Evolutionary conservation across 345 rosid species (phyloP), one percentile per base, ranked within the genome.

Genomic region (Viola odorata): DNA sequence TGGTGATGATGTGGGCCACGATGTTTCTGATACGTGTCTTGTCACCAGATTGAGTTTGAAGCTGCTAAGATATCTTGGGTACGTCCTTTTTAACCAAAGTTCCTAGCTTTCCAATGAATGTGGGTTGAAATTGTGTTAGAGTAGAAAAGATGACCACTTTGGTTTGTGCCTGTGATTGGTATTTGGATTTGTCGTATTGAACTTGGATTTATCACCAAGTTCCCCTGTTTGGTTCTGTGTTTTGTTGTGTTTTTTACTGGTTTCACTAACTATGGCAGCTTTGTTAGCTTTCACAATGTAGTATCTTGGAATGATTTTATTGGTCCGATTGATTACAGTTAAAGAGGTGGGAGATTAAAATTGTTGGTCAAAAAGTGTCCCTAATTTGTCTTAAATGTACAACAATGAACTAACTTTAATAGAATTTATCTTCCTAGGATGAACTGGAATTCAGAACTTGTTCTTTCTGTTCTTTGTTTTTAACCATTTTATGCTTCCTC

Each of bases 31-130:
- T 65, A 90, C 87, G 3, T 83, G 73, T 57, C 70, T 84, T 72
- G 13, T 88, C 47, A 78, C 92, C 68, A 80, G 92, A 59, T 75
- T 88, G 44, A 66, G 84, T 67, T 66, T 85, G 76, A 85, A 83
- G 75, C 89, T 94, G 15, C 59, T 86, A 8, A 67, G 75, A 50
- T 94, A 73, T 79, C 89, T 94, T 36, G 92, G 95, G 97, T 94
- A 80, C 49, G 7, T 55, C 58, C 37, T n/a, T 17, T 56, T 36
- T 36, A 50, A 9, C 16, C 1, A 0, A 8, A 7, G 15, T 57
- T n/a, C 38, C 55, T 8, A 15, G 48, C 23, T 40, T 16, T 41
- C 50, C 3, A 6, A 15, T 11, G 6, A 52, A 2, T 13, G 42
- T 50, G 37, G 4, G 4, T 12, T 63, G 3, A 3, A n/a, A 45